A percentile compares a stretch with the other conserved stretches of the same genome.
phyloP scores from a whole-genome alignment of 2,329 filamentous ascomycete species.

The Cordyceps farinosa region DNA sequence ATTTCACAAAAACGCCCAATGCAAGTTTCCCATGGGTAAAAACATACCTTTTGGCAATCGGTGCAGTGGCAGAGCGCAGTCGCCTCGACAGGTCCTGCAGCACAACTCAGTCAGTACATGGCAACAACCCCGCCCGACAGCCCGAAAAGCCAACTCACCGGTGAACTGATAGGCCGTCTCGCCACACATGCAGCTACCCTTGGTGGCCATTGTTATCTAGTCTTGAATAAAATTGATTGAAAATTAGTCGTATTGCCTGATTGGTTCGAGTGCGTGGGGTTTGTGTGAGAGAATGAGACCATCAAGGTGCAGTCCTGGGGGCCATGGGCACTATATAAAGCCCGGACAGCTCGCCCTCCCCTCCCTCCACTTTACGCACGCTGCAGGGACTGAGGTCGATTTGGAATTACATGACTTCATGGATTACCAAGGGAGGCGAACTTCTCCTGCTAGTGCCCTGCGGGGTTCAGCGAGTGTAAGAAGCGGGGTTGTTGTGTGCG shows the following conservation, averaged over 20 bases:
- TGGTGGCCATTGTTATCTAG: slow-evolving; percentile 20
- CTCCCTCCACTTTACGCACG: not conserved
- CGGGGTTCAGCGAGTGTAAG: not conserved
- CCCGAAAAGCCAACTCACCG: slow-evolving; percentile 24
- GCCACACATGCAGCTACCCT: slow-evolving; percentile 37
- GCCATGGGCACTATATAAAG: slow-evolving; percentile 4
- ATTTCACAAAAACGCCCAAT: not conserved
- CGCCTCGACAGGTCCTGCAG: slow-evolving; percentile 36
- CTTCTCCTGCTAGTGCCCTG: not conserved
- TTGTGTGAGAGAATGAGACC: not conserved
- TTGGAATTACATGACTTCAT: slow-evolving; percentile 12
- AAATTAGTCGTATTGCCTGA: not conserved
- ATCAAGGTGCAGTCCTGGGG: slow-evolving; percentile 3
- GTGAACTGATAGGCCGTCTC: slow-evolving; percentile 33
- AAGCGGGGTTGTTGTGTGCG: not conserved
- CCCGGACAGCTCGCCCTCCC: not conserved
- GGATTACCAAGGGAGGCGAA: not conserved
- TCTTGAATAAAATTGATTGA: not conserved
- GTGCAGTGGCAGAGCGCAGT: slow-evolving; percentile 51
- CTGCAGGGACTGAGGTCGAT: not conserved
- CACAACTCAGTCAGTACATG: not conserved
- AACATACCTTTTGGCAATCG: slow-evolving; percentile 52
- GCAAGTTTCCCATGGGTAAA: not conserved
- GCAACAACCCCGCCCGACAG: not conserved
- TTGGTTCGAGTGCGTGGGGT: slow-evolving; percentile 4